Evolutionary conservation across 2,329 filamentous ascomycete species (phyloP).

Genomic region (Penicillium sp.): DNA sequence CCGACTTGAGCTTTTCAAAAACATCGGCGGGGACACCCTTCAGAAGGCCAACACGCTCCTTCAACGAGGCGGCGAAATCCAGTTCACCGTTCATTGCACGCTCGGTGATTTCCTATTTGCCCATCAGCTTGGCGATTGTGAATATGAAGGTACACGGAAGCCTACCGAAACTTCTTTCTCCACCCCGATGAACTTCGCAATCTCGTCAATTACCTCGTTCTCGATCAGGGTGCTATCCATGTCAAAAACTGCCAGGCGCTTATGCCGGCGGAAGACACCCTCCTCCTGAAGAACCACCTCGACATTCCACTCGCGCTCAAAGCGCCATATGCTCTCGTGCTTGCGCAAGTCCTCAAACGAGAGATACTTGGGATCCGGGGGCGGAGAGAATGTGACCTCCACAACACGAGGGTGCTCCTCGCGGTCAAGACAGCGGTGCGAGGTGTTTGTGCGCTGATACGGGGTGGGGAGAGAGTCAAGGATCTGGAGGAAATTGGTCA

Average conservation of each 20-base stretch:
- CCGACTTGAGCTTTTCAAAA: constrained; percentile 74
- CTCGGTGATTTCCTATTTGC: constrained; percentile 72
- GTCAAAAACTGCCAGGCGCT: constrained; percentile 90
- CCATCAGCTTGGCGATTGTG: constrained; percentile 11
- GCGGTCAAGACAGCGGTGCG: constrained; percentile 53
- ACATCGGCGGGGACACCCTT: constrained; percentile 78
- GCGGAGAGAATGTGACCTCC: constrained; percentile 57
- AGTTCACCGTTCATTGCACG: constrained; percentile 96
- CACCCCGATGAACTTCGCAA: constrained; percentile 83
- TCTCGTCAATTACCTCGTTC: constrained; percentile 95
- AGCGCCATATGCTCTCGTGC: constrained; percentile 79
- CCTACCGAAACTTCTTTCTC: constrained; percentile 73
- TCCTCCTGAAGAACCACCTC: constrained; percentile 79
- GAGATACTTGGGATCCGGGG: constrained; percentile 53
- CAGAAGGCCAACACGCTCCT: constrained; percentile 77
- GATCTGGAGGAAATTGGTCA: constrained; percentile 60
- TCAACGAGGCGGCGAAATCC: constrained; percentile 84
- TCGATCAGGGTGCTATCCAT: constrained; percentile 99
- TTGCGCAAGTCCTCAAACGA: constrained; percentile 71
- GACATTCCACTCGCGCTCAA: constrained; percentile 87
- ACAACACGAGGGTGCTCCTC: constrained; percentile 55
- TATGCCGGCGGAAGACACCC: constrained; percentile 74
- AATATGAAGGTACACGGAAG: neutral
- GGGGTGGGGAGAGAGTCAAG: constrained; percentile 54
- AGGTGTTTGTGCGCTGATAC: constrained; percentile 53